These are phyloP conservation scores for Lachancea sp. DNA, from an alignment of 805 yeast species.

Conservation along the genomic window DNA sequence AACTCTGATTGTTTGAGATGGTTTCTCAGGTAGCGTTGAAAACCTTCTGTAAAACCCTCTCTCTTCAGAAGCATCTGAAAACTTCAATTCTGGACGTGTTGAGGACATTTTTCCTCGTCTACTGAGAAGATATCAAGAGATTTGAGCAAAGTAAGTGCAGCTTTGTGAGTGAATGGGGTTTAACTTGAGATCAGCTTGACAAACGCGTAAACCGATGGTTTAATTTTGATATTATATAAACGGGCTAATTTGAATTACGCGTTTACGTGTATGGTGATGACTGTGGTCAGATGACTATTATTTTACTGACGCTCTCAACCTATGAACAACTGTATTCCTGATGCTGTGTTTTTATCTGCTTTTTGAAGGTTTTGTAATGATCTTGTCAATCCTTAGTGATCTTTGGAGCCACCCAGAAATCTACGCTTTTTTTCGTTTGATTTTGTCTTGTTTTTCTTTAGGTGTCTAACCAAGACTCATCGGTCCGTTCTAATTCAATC, in stretches of 20 bases:
- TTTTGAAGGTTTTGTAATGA: no score
- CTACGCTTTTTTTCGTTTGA: no score
- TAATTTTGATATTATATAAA: no score
- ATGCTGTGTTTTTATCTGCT: no score
- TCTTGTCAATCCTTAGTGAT: no score
- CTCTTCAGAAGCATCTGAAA: conserved; percentile 47
- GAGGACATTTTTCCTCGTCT: conserved; percentile 24
- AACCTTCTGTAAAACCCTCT: conserved; percentile 44
- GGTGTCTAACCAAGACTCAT: no score
- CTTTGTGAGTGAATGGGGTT: no score
- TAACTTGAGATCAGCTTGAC: neutral
- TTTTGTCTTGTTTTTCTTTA: no score
- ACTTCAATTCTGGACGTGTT: conserved; percentile 51
- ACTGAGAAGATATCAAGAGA: neutral
- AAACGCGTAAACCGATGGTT: neutral
- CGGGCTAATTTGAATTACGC: neutral
- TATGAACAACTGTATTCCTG: neutral
- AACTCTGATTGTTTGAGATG: conserved; percentile 52
- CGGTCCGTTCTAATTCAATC: no score
- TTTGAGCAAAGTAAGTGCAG: no score
- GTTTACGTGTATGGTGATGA: neutral
- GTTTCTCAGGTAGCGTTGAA: conserved; percentile 43
- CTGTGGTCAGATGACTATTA: neutral
- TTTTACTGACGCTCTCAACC: neutral
- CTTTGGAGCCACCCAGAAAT: no score